Base-by-base conservation (phyloP, 2,329 filamentous ascomycete species). In the Fusarium euwallaceae region DNA sequence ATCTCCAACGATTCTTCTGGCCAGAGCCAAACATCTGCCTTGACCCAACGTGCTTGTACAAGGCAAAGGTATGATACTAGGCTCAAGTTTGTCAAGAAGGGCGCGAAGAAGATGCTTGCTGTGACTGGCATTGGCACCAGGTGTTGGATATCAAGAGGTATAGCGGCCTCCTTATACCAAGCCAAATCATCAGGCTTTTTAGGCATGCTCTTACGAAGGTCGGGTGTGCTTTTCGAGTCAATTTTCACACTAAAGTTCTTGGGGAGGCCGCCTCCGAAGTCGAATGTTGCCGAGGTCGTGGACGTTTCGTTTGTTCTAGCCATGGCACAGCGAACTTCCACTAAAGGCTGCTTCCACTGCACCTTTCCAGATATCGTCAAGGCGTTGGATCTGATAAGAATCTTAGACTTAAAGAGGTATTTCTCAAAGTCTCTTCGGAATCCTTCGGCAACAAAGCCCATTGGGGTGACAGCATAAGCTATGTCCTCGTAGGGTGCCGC, bases 1-100 rank as follows among this genome's bases (percentile, higher is more conserved):
- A 48, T 14, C 6, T 48, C 43, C 43, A 48, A 24, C 10, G 43
- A 48, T 12, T 56, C 51, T 17, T 32, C 34, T 14, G 16, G 32
- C 11, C 32, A 34, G 20, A 67, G 55, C 65, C 60, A 67, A n/a
- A 36, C 16, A 3, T 64, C 51, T n/a, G 60, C 60, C 4, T 63
- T 41, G 3, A 60, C 17, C 65, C 65, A 67, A 10, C 60, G 60
- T 10, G 65, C 60, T 64, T 67, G 65, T 4, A 59, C n/a, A 27
- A 67, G 20, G 41, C 65, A 67, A 6, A 67, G 51, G 9, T 12
- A 14, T 27, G 43, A 48, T 11, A 14, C 11, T 3, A 48, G 22
- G 2, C 43, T 8, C 43, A 48, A 16, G 43, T 62, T 12, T 14
- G n/a, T 27, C 37, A 41, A 45, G 32, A 27, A 20, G 22, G 37